phyloP scores from a whole-genome alignment of 805 yeast species.

The Hanseniaspora pseudoguilliermondii region DNA sequence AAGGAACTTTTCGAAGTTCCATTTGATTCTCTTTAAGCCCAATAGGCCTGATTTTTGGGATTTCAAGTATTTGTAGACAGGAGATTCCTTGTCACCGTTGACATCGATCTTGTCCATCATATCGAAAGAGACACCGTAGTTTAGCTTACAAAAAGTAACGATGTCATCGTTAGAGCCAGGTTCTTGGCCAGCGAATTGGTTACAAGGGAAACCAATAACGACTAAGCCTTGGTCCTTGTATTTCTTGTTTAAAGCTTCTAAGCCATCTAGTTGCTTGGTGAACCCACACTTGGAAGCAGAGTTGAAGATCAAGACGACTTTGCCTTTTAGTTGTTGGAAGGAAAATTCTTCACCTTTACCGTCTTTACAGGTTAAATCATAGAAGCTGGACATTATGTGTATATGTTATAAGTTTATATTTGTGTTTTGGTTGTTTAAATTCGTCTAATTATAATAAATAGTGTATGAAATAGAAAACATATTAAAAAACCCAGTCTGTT shows the following conservation, averaged over 20 bases:
- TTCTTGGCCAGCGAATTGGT: conserved; percentile 79
- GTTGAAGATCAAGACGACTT: conserved; percentile 72
- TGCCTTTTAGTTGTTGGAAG: conserved; percentile 53
- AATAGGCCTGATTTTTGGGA: conserved; percentile 43
- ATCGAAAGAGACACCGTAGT: conserved; percentile 74
- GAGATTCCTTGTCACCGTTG: conserved; percentile 58
- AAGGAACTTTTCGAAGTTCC: conserved; percentile 73
- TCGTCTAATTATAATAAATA: not conserved
- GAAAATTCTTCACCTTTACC: conserved; percentile 46
- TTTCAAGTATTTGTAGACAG: conserved; percentile 61
- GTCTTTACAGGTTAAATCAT: conserved; percentile 55
- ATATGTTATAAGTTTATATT: not conserved
- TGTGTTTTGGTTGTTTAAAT: no score
- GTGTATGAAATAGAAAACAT: not conserved
- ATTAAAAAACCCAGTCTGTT: not conserved
- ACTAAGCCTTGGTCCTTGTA: conserved; percentile 54
- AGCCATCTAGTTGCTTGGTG: conserved; percentile 66
- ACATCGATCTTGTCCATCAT: conserved; percentile 66
- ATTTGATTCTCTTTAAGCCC: conserved; percentile 60
- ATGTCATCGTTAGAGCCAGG: conserved; percentile 59
- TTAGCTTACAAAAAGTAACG: conserved; percentile 55
- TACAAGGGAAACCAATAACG: conserved; percentile 78
- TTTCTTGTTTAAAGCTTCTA: conserved; percentile 56
- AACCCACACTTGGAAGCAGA: conserved; percentile 81
- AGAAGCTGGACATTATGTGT: conserved; percentile 41